Conservation (phyloP, 169 alveolate genomes). For the Theileria luwenshuni region DNA sequence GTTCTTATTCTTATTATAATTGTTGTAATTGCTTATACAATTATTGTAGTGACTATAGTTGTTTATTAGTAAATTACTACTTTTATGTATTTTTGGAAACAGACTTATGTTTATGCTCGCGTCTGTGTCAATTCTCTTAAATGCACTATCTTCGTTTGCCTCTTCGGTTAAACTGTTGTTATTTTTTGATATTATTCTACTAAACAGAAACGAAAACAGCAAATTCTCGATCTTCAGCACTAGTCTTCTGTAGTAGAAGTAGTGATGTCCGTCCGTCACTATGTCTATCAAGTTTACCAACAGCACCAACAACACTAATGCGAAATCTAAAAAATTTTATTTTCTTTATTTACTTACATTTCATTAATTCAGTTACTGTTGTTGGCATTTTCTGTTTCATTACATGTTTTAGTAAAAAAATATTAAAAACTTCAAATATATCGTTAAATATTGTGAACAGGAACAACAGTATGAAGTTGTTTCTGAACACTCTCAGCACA, state of each 20-base stretch:
- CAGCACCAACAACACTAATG: conserved; percentile 3
- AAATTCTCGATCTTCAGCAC: conserved; percentile 46
- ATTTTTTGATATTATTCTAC: conserved; percentile 49
- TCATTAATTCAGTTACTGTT: conserved; percentile 9
- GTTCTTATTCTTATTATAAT: too few species aligned
- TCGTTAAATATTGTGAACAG: conserved; percentile 47
- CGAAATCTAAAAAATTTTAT: conserved; percentile 17
- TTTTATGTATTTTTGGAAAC: not conserved
- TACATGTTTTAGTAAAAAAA: conserved; percentile 25
- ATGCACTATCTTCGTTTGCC: not conserved
- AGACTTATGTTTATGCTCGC: conserved; percentile 5
- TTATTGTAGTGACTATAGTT: too few species aligned
- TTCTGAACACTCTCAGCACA: conserved; percentile 41
- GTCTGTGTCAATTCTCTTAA: not conserved
- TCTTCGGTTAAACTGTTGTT: not conserved
- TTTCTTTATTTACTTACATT: conserved; percentile 26
- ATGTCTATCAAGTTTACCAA: conserved; percentile 28
- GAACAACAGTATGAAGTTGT: conserved; percentile 28
- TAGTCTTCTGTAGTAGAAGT: conserved; percentile 55
- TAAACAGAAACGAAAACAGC: conserved; percentile 44
- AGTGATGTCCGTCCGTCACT: conserved; percentile 55
- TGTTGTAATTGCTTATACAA: not conserved
- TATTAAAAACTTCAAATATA: conserved; percentile 39
- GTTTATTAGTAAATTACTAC: not conserved
- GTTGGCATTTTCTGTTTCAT: conserved; percentile 15